Conservation (phyloP, 352 stramenopile genomes). For the Hyaloperonospora brassicae region DNA sequence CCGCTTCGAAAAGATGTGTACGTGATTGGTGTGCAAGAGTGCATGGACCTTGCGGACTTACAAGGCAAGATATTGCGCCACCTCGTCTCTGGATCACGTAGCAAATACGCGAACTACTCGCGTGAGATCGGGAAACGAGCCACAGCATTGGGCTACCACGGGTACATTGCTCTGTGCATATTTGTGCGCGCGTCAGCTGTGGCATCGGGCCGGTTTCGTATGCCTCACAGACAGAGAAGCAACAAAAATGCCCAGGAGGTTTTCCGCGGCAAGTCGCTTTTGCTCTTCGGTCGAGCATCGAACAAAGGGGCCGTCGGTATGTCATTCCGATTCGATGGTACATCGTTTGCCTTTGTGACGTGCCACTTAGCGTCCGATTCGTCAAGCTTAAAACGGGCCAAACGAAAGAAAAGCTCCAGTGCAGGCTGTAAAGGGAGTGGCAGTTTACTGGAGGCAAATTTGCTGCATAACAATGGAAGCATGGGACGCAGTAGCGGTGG, state of each 20-base stretch:
- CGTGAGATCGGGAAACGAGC: conserved; percentile 75
- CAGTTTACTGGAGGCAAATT: conserved; percentile 5
- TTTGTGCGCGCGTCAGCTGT: conserved; percentile 71
- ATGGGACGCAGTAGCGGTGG: conserved; percentile 16
- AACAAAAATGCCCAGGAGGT: conserved; percentile 66
- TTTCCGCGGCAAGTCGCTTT: conserved; percentile 65
- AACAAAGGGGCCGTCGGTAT: conserved; percentile 89
- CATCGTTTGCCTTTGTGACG: conserved; percentile 81
- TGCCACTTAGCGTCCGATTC: conserved; percentile 86
- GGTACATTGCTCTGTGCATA: conserved; percentile 80
- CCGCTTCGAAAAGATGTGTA: conserved; percentile 81
- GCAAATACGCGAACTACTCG: conserved; percentile 69
- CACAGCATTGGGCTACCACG: conserved; percentile 77
- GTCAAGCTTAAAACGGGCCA: conserved; percentile 32
- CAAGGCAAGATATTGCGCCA: conserved; percentile 60
- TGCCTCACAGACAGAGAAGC: conserved; percentile 44
- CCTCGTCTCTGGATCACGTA: conserved; percentile 37
- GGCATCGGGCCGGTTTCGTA: conserved; percentile 52
- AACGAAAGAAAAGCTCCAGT: conserved; percentile 26
- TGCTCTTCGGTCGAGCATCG: conserved; percentile 67
- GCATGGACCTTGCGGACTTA: conserved; percentile 73
- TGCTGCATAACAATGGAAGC: conserved; percentile 10
- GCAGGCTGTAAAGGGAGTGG: conserved; percentile 10
- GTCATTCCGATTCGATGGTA: conserved; percentile 82
- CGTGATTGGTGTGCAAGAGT: conserved; percentile 88